Evolutionary conservation across 495 filamentous ascomycete genomes (phyloP).

Genomic region (Penicillium desertorum): DNA sequence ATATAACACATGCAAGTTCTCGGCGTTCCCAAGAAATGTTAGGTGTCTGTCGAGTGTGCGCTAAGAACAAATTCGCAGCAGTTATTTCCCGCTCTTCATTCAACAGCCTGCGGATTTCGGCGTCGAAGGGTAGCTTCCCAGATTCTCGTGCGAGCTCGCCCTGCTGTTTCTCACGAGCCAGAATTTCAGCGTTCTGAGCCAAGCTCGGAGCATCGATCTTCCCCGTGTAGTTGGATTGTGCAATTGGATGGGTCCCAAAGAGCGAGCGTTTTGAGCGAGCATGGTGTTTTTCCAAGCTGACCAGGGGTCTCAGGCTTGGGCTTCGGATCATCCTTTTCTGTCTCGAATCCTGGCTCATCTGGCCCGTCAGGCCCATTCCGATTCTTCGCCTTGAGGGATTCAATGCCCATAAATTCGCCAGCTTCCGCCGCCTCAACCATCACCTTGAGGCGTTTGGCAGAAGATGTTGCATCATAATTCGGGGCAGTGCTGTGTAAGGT

Average conservation of each 20-base stretch:
- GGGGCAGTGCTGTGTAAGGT: constrained; percentile 45
- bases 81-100: constrained; percentile 31
- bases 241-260: background rate
- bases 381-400: constrained; percentile 37
- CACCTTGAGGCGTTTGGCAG: constrained; percentile 37
- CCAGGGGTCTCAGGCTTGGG: constrained; percentile 4
- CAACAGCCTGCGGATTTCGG: constrained; percentile 19
- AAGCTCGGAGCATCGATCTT: background rate
- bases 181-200: constrained; percentile 11
- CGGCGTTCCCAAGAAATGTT: constrained; percentile 32
- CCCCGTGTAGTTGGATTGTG: constrained; percentile 1
- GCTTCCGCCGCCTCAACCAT: constrained; percentile 48
- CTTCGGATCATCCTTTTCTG: background rate
- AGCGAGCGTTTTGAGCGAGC: background rate
- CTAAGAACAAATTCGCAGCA: constrained; percentile 43
- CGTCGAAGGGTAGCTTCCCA: constrained; percentile 15
- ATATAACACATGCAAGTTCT: constrained; percentile 34
- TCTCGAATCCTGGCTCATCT: background rate
- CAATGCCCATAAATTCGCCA: constrained; percentile 42
- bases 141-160: constrained; percentile 9
- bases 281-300: constrained; percentile 6
- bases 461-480: constrained; percentile 46
- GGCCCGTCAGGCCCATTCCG: constrained; percentile 14
- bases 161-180: constrained; percentile 18
- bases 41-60: background rate